Evolutionary conservation across 2,329 filamentous ascomycete species (phyloP).

Genomic region (Cytospora chrysosperma): DNA sequence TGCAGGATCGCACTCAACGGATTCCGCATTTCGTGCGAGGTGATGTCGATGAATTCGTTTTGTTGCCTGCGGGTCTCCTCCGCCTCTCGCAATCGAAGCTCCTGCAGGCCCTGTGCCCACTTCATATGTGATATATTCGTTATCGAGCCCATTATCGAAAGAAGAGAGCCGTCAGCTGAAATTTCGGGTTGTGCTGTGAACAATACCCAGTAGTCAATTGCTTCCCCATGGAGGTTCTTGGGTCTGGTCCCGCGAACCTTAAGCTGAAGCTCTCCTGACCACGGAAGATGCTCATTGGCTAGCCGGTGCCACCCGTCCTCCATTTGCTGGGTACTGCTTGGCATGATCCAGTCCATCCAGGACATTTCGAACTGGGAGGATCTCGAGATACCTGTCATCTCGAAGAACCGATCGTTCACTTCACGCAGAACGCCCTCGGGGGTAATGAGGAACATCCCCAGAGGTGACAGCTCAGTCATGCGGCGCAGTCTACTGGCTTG

Average conservation of each 20-base stretch:
- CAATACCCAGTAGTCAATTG: conserved; percentile 45
- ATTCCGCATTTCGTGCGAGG: conserved; percentile 53
- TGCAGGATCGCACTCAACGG: conserved; percentile 56
- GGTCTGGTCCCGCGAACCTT: conserved; percentile 34
- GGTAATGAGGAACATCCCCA: conserved; percentile 41
- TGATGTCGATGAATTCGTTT: conserved; percentile 55
- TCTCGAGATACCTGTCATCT: conserved; percentile 44
- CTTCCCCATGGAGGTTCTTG: conserved; percentile 36
- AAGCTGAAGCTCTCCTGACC: conserved; percentile 43
- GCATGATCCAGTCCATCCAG: conserved; percentile 42
- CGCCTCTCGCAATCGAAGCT: conserved; percentile 36
- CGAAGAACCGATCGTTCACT: conserved; percentile 47
- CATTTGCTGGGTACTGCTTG: conserved; percentile 34
- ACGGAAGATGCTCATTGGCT: conserved; percentile 35
- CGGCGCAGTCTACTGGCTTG: conserved; percentile 37
- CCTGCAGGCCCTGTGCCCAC: conserved; percentile 41
- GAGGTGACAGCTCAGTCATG: conserved; percentile 38
- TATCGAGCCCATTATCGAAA: conserved; percentile 41
- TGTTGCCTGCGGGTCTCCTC: conserved; percentile 47
- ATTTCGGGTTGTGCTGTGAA: conserved; percentile 38
- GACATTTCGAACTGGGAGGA: conserved; percentile 40
- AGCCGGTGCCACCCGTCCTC: conserved; percentile 40
- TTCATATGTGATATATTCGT: conserved; percentile 46
- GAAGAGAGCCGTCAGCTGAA: conserved; percentile 34
- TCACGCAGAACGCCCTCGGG: conserved; percentile 42